These are phyloP conservation scores for Chytriomyces confervae DNA, from an alignment of 192 early-diverging fungal species.

Conservation along the genomic window DNA sequence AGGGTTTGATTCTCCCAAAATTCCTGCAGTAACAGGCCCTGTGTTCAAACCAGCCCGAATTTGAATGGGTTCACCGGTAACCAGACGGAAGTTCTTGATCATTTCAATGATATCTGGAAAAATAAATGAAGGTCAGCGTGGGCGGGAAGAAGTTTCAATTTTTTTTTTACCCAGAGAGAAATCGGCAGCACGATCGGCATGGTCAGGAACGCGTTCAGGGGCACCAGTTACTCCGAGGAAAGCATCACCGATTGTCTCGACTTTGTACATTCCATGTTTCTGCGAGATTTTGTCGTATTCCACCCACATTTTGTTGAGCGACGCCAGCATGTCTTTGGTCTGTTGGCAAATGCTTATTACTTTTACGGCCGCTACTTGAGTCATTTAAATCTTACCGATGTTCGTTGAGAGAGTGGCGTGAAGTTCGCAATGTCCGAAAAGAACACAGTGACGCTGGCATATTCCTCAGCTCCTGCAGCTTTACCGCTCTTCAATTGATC, in stretches of 20 bases:
- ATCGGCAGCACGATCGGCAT: slow-evolving; percentile 40
- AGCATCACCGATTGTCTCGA: slow-evolving; percentile 56
- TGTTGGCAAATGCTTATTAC: not conserved
- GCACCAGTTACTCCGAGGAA: slow-evolving; percentile 38
- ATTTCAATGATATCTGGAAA: slow-evolving; percentile 46
- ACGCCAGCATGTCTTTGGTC: slow-evolving; percentile 53
- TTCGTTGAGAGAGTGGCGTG: slow-evolving; percentile 42
- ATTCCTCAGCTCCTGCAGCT: slow-evolving; percentile 49
- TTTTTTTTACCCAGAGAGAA: slow-evolving; percentile 32
- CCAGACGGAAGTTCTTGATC: slow-evolving; percentile 44
- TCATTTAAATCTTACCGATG: slow-evolving; percentile 34
- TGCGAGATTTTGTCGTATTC: slow-evolving; percentile 53
- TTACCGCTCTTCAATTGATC: slow-evolving; percentile 51
- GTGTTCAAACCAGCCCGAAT: slow-evolving; percentile 52
- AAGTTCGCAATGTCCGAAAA: slow-evolving; percentile 55
- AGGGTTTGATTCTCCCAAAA: slow-evolving; percentile 52
- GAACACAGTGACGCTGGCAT: slow-evolving; percentile 47
- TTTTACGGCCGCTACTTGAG: not conserved
- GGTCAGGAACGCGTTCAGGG: slow-evolving; percentile 37
- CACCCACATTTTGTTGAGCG: slow-evolving; percentile 51
- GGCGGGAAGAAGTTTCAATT: slow-evolving; percentile 12
- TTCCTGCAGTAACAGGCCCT: slow-evolving; percentile 55
- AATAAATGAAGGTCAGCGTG: not conserved
- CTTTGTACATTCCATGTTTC: slow-evolving; percentile 50
- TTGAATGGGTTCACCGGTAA: slow-evolving; percentile 47